phyloP scores from a whole-genome alignment of 2,329 filamentous ascomycete genomes.

The Golovinomyces cichoracearum region DNA sequence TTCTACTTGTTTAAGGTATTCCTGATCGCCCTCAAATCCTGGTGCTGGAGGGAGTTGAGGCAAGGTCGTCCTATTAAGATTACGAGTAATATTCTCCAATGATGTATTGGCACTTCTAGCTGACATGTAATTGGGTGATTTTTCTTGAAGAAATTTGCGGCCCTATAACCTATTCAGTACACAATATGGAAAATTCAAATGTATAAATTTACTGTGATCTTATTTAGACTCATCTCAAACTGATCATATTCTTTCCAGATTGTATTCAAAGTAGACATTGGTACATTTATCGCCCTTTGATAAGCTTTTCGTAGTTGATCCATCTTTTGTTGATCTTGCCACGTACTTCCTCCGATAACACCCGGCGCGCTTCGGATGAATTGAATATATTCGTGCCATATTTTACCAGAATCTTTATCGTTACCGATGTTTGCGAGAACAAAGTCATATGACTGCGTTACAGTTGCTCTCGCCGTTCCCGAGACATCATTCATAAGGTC shows the following conservation, averaged over 20 bases:
- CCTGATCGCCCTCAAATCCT: slow-evolving; percentile 65
- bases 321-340: slow-evolving; percentile 98
- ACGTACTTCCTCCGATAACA: slow-evolving; percentile 55
- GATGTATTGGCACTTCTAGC: slow-evolving; percentile 74
- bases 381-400: slow-evolving; percentile 88
- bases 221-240: slow-evolving; percentile 86
- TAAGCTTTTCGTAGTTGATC: slow-evolving; percentile 78
- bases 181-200: neutral
- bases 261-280: slow-evolving; percentile 55
- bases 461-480: slow-evolving; percentile 49
- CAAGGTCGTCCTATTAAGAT: slow-evolving; percentile 49
- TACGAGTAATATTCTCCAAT: slow-evolving; percentile 64
- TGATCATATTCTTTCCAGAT: slow-evolving; percentile 96
- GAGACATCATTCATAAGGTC: slow-evolving; percentile 58
- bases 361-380: slow-evolving; percentile 79
- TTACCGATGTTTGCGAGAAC: slow-evolving; percentile 73
- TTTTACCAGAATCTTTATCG: slow-evolving; percentile 65
- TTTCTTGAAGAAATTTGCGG: slow-evolving; percentile 81
- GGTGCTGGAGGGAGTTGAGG: slow-evolving; percentile 58
- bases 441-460: slow-evolving; percentile 75
- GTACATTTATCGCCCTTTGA: slow-evolving; percentile 66
- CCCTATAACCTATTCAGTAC: slow-evolving; percentile 27
- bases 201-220: slow-evolving; percentile 42
- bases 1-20: slow-evolving; percentile 61
- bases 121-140: slow-evolving; percentile 84